phyloP scores from a whole-genome alignment of 768 basidiomycete species.

The Rhodotorula diobovata region DNA sequence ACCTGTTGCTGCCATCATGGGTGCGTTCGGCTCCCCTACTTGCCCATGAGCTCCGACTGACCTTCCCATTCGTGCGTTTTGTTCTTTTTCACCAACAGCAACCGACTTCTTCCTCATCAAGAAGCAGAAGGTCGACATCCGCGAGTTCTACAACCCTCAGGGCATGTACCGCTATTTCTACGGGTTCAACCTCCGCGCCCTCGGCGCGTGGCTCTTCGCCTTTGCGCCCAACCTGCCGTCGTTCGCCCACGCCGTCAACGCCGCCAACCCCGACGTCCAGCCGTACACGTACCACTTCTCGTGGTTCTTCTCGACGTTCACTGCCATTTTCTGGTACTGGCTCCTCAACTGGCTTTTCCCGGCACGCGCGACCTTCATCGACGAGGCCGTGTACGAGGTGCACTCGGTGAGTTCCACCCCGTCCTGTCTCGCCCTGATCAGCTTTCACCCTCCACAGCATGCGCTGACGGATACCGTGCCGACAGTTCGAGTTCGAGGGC shows the following conservation, averaged over 20 bases:
- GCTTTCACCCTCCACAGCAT: no score
- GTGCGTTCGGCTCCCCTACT: no score
- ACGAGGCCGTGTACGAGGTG: constrained; percentile 24
- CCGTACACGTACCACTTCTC: constrained; percentile 11
- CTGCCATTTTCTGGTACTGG: constrained; percentile 12
- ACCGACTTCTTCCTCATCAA: constrained; percentile 40
- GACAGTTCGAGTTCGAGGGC: no score
- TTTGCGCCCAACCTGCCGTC: constrained; percentile 44
- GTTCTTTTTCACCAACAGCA: no score
- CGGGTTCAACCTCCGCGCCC: constrained; percentile 45
- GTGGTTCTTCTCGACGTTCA: constrained; percentile 12
- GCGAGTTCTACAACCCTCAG: constrained; percentile 39
- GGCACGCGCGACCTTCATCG: constrained; percentile 7
- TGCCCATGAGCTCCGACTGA: no score
- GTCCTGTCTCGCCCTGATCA: background rate
- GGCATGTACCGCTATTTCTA: constrained; percentile 44
- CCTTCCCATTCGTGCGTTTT: no score
- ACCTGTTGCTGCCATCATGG: constrained; percentile 43
- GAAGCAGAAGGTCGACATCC: constrained; percentile 30
- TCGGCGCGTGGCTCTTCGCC: constrained; percentile 42
- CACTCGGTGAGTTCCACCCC: background rate
- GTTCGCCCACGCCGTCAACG: constrained; percentile 44
- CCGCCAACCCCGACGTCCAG: constrained; percentile 16
- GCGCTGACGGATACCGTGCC: no score
- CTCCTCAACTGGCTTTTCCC: constrained; percentile 9